Percentiles rank a stretch among this genome's conserved stretches.
Evolutionary conservation across 148 eudicot species (phyloP).

Genomic region (Rhododendron mucronatum): DNA sequence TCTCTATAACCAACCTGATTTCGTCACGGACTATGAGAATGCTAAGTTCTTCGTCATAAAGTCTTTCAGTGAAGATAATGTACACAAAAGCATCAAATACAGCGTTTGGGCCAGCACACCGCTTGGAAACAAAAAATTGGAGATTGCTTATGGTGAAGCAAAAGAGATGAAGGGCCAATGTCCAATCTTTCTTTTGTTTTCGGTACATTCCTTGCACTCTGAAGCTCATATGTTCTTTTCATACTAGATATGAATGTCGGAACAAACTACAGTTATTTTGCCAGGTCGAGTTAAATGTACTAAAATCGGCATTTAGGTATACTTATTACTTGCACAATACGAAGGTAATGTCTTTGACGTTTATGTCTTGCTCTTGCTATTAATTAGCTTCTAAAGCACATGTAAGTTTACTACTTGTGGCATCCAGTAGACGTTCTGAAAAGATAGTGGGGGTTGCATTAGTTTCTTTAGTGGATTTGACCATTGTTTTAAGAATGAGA

Average conservation of each 20-base stretch:
- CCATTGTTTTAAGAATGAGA: not conserved
- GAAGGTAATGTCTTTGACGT: not conserved
- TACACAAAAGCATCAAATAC: slow-evolving; percentile 93
- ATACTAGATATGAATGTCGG: not conserved
- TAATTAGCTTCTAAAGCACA: not conserved
- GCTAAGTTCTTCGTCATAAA: slow-evolving; percentile 91
- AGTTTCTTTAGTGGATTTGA: not conserved
- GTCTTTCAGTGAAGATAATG: slow-evolving; percentile 95
- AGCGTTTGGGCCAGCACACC: slow-evolving; percentile 93
- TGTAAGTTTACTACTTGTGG: not conserved
- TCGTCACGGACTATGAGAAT: slow-evolving; percentile 63
- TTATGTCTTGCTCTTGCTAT: not conserved
- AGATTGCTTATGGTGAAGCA: slow-evolving; percentile 79
- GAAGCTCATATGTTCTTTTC: slow-evolving; percentile 4
- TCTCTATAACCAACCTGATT: slow-evolving; percentile 60
- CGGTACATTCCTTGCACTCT: slow-evolving; percentile 46
- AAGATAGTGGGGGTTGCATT: not conserved
- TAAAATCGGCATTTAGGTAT: not conserved
- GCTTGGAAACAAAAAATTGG: slow-evolving; percentile 85
- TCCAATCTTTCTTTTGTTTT: slow-evolving; percentile 87
- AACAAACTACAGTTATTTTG: not conserved
- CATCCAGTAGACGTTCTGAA: not conserved
- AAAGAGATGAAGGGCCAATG: slow-evolving; percentile 60
- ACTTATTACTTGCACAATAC: not conserved
- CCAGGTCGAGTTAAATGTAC: not conserved